Evolutionary conservation across 495 filamentous ascomycete genomes (phyloP), one percentile per base, ranked within the genome.

Genomic region (Hyaloscypha bicolor): DNA sequence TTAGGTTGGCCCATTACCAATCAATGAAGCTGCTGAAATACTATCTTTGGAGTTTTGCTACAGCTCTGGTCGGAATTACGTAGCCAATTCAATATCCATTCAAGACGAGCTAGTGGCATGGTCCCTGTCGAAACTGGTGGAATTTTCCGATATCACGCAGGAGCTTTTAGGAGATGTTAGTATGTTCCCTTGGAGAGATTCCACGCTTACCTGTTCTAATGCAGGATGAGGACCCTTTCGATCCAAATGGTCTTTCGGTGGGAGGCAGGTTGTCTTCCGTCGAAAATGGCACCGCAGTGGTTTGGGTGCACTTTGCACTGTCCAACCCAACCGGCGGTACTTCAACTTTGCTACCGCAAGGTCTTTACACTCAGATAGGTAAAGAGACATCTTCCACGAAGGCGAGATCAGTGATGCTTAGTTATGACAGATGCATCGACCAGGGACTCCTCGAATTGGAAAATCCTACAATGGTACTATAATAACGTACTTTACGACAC

Each of bases 401-500:
- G 16, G 16, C 22, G 9, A n/a, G 6, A 21, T 30, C 16, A 4
- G 21, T 5, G 29, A 56, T 12, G 22, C 29, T 29, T 29, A 56
- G 8, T 29, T 25, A 6, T 31, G 64, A 68, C 74, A 35, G 79
- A 85, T 69, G 70, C 82, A 31, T 85, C 81, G 1, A 82, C 82
- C 6, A 77, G 82, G 21, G 78, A 85, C 58, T 72, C 73, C 3
- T 69, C 66, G 29, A 71, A 79, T 51, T 86, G 84, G 85, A 74
- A 71, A 35, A 62, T 83, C n/a, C 74, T 76, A 12, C 77, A 78
- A 55, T 83, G 80, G 76, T 77, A 81, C 19, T 87, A 84, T 70
- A 81, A 83, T 71, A 78, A 78, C 62, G 75, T 79, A 52, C 76
- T 85, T 53, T 87, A 86, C 67, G 68, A 74, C 37, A 75, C 78